Evolutionary conservation across 2,329 filamentous ascomycete genomes (phyloP).

Genomic region (Pseudogymnoascus sp.): DNA sequence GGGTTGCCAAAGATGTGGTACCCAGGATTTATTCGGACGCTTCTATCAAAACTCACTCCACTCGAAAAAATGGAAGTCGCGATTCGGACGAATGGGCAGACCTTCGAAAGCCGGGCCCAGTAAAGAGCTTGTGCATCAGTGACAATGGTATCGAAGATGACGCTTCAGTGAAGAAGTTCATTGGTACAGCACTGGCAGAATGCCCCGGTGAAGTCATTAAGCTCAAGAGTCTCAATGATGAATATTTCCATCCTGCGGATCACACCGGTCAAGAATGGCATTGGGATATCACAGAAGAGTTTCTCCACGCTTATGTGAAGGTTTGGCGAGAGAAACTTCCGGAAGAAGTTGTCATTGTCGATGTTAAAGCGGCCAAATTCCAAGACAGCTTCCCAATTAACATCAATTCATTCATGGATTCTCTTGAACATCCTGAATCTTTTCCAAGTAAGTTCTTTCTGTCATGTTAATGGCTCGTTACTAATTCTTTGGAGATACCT

Average conservation of each 20-base stretch:
- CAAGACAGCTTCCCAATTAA: conserved; percentile 15
- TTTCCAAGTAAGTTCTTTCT: conserved; percentile 20
- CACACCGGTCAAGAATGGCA: background rate
- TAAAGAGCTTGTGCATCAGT: conserved; percentile 2
- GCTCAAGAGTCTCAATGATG: background rate
- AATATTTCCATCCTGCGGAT: background rate
- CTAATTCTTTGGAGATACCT: conserved; percentile 17
- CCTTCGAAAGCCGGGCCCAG: conserved; percentile 4
- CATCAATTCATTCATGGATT: conserved; percentile 13
- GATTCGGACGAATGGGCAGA: background rate
- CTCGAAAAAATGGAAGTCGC: background rate
- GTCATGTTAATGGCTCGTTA: background rate
- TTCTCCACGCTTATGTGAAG: conserved; percentile 19
- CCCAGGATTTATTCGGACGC: background rate
- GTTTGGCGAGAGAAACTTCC: conserved; percentile 23
- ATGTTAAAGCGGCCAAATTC: conserved; percentile 16
- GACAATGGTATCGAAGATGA: background rate
- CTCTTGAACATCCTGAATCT: conserved; percentile 16
- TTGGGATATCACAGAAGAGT: background rate
- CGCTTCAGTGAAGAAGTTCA: background rate
- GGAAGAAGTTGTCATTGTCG: conserved; percentile 9
- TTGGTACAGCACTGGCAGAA: background rate
- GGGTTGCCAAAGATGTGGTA: background rate
- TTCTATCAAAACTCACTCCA: conserved; percentile 1
- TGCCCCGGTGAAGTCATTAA: background rate